phyloP scores from a whole-genome alignment of 2,329 filamentous ascomycete genomes.

The Laburnicola sp. region DNA sequence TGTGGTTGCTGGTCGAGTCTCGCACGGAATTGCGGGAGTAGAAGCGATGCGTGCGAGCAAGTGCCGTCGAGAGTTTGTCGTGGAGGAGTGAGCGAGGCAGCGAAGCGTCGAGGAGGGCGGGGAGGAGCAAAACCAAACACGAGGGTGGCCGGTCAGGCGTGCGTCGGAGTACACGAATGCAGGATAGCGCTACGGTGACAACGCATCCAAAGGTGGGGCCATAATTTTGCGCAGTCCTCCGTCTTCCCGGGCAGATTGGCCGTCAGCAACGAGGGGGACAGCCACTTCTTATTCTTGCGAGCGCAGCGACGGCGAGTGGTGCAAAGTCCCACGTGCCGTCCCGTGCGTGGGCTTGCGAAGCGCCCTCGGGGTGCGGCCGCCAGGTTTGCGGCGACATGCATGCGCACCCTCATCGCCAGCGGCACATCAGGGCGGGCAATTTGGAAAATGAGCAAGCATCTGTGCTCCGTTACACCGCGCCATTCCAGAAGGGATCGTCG shows the following conservation, averaged over 20 bases:
- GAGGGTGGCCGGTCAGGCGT: conserved; percentile 38
- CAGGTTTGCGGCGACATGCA: conserved; percentile 32
- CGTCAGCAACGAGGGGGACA: conserved; percentile 30
- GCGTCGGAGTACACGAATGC: conserved; percentile 20
- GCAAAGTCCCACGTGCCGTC: conserved; percentile 18
- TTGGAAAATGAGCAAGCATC: conserved; percentile 23
- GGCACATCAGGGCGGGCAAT: conserved; percentile 23
- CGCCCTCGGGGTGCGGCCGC: conserved; percentile 25
- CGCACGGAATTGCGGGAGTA: conserved; percentile 21
- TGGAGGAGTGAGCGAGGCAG: conserved; percentile 28
- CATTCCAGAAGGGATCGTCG: conserved; percentile 36
- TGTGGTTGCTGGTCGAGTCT: conserved; percentile 18
- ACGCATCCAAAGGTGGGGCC: conserved; percentile 45
- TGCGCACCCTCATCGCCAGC: conserved; percentile 12
- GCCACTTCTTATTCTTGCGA: conserved; percentile 41
- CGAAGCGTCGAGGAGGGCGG: conserved; percentile 21
- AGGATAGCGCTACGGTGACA: conserved; percentile 39
- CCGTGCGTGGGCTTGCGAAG: conserved; percentile 21
- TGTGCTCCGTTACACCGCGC: conserved; percentile 27
- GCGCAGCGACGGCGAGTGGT: conserved; percentile 18
- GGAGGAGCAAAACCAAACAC: conserved; percentile 32
- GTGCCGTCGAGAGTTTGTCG: conserved; percentile 23
- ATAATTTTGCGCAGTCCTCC: conserved; percentile 32
- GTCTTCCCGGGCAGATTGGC: conserved; percentile 41
- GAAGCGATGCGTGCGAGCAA: conserved; percentile 20